Evolutionary conservation across 768 basidiomycete genomes (phyloP).

Genomic region (Cyathus striatus): DNA sequence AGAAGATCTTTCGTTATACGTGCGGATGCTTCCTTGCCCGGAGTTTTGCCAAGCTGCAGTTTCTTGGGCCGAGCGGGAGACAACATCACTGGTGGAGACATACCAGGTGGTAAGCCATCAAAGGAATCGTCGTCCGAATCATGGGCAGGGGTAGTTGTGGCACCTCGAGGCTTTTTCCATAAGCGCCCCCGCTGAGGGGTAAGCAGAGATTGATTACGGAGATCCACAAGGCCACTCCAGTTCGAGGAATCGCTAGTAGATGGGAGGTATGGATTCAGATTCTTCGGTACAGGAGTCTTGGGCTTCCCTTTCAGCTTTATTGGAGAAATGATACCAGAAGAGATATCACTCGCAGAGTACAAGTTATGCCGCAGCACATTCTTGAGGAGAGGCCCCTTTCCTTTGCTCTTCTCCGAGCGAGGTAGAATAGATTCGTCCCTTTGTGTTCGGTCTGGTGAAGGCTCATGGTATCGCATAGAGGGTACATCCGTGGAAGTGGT

Average conservation of each 20-base stretch:
- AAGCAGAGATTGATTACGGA: constrained; percentile 47
- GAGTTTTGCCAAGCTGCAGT: constrained; percentile 55
- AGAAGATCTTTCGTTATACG: constrained; percentile 65
- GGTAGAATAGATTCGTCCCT: constrained; percentile 17
- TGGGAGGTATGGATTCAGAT: constrained; percentile 58
- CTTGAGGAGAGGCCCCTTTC: constrained; percentile 37
- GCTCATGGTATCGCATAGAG: constrained; percentile 9
- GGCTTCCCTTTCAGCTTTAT: constrained; percentile 45
- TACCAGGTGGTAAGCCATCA: constrained; percentile 47
- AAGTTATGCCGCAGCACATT: constrained; percentile 50
- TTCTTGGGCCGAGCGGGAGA: constrained; percentile 49
- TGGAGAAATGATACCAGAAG: constrained; percentile 36
- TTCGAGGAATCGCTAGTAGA: constrained; percentile 40
- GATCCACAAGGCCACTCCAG: constrained; percentile 75
- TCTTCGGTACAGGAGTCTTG: constrained; percentile 53
- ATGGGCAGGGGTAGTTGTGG: constrained; percentile 17
- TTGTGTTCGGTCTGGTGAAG: constrained; percentile 11
- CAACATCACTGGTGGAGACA: constrained; percentile 55
- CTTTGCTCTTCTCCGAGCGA: constrained; percentile 40
- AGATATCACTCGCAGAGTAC: constrained; percentile 31
- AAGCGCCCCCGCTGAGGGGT: constrained; percentile 35
- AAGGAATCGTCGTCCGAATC: constrained; percentile 47
- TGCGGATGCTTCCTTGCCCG: constrained; percentile 64
- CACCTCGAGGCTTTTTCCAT: constrained; percentile 16
- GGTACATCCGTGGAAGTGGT: constrained; percentile 6